Base-by-base conservation (phyloP, 1,284 basidiomycete species). In the Ganoderma lucidum region DNA sequence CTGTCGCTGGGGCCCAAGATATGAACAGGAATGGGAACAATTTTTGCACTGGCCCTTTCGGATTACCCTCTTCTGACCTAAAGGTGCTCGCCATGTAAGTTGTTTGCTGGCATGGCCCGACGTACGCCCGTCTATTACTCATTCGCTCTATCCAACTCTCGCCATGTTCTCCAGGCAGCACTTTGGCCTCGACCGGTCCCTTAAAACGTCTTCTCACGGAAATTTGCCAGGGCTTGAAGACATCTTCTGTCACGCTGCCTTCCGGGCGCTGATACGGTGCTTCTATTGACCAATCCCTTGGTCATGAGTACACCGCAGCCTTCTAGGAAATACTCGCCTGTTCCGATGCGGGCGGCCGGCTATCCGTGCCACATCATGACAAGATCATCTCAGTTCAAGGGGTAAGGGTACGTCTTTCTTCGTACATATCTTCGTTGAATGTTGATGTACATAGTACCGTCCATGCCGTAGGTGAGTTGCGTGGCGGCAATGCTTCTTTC, bases 321-420 rank as follows among this genome's bases (percentile, higher is more conserved):
- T 59, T 59, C 35, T 17, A 39, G n/a, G 23, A 30, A 15, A 41
- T 8, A 28, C 59, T 61, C n/a, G 12, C 37, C 37, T 30, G 51
- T 58, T 58, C 63, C 63, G 51, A 28, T 44, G 37, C 63, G 63
- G 63, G 37, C n/a, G 39, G 9, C 63, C 63, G 63, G 9, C 53
- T 35, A 44, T 37, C 53, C 39, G 51, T 30, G 44, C 28, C 3
- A 41, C n/a, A 60, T 37, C n/a, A 19, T 60, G 19, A 19, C 37
- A 15, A 15, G 3, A 30, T 30, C 32, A 30, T 32, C 53, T 55
- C 17, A 32, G 28, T 32, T 56, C 48, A 28, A 51, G 48, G 48
- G 53, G 53, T 12, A 35, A 56, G 30, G 53, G 53, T 14, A 35
- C 53, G 30, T 56, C 53, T 14, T 51, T 51, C 23, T 23, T 28